A percentile compares a stretch with the other conserved stretches of the same genome.
Evolutionary conservation across 164 flowering plant species (phyloP).

Genomic region (Liriodendron chinense): DNA sequence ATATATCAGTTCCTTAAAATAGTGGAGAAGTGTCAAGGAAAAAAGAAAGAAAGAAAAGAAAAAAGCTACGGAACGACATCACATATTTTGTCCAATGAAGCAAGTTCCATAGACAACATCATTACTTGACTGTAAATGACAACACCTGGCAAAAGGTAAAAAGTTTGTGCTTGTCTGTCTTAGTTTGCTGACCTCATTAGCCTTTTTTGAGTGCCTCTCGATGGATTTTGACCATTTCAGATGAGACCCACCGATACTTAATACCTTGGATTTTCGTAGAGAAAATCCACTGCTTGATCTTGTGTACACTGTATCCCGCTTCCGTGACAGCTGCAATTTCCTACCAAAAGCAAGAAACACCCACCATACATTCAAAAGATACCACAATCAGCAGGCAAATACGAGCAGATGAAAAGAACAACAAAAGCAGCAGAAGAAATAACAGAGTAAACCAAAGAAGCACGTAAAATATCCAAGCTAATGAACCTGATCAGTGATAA

Average conservation of each 20-base stretch:
- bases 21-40: background rate
- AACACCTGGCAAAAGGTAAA: background rate
- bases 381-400: constrained; percentile 5
- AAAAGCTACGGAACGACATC: background rate
- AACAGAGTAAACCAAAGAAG: background rate
- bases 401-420: background rate
- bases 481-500: constrained; percentile 48
- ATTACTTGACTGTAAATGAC: background rate
- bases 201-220: constrained; percentile 71
- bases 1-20: no score
- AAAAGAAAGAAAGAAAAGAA: background rate
- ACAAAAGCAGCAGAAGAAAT: background rate
- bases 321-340: constrained; percentile 55
- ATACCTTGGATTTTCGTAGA: constrained; percentile 72
- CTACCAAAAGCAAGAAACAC: constrained; percentile 32
- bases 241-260: constrained; percentile 74
- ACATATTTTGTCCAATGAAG: background rate
- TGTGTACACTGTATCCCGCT: constrained; percentile 71
- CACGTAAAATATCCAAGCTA: background rate
- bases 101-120: background rate
- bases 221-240: constrained; percentile 96
- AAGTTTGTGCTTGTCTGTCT: background rate
- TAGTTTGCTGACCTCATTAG: constrained; percentile 61
- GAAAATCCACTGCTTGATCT: constrained; percentile 83
- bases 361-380: background rate